Evolutionary conservation across 768 basidiomycete genomes (phyloP).

Genomic region (Lactifluus subvellereus): DNA sequence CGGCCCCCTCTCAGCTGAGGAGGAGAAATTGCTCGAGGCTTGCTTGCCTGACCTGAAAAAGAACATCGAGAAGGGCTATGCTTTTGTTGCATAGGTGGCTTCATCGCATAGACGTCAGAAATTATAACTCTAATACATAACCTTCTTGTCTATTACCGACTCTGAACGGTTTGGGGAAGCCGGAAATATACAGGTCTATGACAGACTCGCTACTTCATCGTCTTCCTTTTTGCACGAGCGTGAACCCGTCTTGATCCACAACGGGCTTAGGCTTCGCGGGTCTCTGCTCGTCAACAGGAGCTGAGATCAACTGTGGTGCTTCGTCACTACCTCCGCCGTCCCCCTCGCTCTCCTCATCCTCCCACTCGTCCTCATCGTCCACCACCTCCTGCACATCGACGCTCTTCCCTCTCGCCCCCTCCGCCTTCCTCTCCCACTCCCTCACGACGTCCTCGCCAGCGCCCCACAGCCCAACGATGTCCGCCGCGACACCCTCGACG

Average conservation of each 20-base stretch:
- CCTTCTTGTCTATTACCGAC: slow-evolving; percentile 1
- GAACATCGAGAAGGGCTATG: slow-evolving; percentile 95
- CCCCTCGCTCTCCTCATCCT: slow-evolving; percentile 42
- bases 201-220: slow-evolving; percentile 23
- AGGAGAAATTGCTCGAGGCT: slow-evolving; percentile 80
- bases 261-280: slow-evolving; percentile 52
- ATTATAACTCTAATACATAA: slow-evolving; percentile 16
- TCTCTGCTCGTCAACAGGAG: slow-evolving; percentile 23
- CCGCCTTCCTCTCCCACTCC: slow-evolving; percentile 61
- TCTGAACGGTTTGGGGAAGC: not conserved
- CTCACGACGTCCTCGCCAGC: slow-evolving; percentile 46
- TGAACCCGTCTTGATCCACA: slow-evolving; percentile 92
- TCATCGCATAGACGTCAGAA: slow-evolving; percentile 14
- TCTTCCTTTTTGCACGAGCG: slow-evolving; percentile 55
- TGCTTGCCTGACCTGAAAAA: slow-evolving; percentile 91
- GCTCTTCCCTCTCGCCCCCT: slow-evolving; percentile 51
- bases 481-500: slow-evolving; percentile 62
- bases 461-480: slow-evolving; percentile 66
- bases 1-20: slow-evolving; percentile 71
- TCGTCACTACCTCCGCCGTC: slow-evolving; percentile 43
- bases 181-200: not conserved
- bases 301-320: slow-evolving; percentile 51
- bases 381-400: slow-evolving; percentile 42
- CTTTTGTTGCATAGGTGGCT: slow-evolving; percentile 47
- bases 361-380: slow-evolving; percentile 40